Evolutionary conservation across 352 stramenopile genomes (phyloP), one percentile per base, ranked within the genome.

Genomic region (Aphanomyces cochlioides): DNA sequence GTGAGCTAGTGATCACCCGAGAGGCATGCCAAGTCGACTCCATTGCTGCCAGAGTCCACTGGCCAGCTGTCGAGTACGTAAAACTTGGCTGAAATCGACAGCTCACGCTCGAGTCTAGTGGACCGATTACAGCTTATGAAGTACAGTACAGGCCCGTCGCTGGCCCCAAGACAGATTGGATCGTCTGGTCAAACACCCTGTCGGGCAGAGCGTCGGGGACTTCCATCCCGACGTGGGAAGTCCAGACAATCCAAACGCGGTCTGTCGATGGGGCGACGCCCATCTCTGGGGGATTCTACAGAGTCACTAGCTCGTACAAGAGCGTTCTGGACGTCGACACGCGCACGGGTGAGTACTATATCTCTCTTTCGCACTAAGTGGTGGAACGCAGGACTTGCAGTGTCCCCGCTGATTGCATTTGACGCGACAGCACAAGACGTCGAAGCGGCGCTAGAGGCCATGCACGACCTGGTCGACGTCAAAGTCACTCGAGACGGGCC

Each of bases 291-390:
- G 59, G 59, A 45, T 67, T 43, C 41, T 67, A 57, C 56, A 41
- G 59, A 17, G 41, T 67, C 39, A 56, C 59, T 4, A 67, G 59
- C 28, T 56, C 59, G 5, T 67, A 67, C 28, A n/a, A 41, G 21
- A 56, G 59, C 43, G 21, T 67, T 13, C 21, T 38, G 19, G 41
- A 67, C 59, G 43, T 67, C 19, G 59, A 67, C 43, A 50, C 43
- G 17, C 38, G 43, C 17, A 67, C 59, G 12, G 59, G 59, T 67
- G 3, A 28, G 28, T 2, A 37, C 54, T 1, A 37, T 4, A 7
- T 40, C 54, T 8, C 50, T 19, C 50, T n/a, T 58, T 58, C 56
- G 36, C 6, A 21, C 4, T 7, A 28, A 7, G 39, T 15, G 5
- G 17, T 36, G 19, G 28, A 21, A 1, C 53, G 10, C 53, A 67